Conservation (phyloP, 2,329 filamentous ascomycete species). For the Xylariaceae sp. region DNA sequence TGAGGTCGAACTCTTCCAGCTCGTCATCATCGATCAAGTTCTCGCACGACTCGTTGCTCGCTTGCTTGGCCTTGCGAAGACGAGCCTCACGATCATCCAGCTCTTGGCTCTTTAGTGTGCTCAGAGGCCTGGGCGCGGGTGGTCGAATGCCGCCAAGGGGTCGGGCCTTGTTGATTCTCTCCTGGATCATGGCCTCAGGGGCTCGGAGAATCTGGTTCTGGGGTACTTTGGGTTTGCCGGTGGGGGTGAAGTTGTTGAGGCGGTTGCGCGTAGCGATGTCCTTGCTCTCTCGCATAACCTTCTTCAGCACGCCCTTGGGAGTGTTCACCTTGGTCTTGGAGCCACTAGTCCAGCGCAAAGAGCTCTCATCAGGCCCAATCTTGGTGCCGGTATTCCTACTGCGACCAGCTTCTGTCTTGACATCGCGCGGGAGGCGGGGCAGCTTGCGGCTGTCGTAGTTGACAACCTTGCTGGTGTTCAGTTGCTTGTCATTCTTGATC, state of each 20-base stretch:
- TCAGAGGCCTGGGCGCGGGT: conserved; percentile 5
- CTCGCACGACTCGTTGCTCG: conserved; percentile 22
- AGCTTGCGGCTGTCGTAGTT: conserved; percentile 42
- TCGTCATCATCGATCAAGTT: conserved; percentile 42
- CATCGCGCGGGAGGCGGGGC: conserved; percentile 40
- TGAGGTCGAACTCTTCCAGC: conserved; percentile 32
- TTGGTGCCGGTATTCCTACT: conserved; percentile 18
- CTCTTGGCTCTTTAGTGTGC: conserved; percentile 18
- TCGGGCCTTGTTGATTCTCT: conserved; percentile 45
- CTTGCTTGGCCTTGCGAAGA: conserved; percentile 34
- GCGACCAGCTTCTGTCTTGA: conserved; percentile 17
- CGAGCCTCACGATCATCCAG: conserved; percentile 39
- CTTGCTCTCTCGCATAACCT: conserved; percentile 54
- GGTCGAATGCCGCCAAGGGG: conserved; percentile 22
- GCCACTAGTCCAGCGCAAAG: conserved; percentile 45
- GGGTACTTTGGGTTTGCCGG: conserved; percentile 32
- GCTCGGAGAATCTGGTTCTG: conserved; percentile 46
- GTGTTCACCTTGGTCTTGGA: conserved; percentile 51
- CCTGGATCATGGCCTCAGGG: conserved; percentile 53
- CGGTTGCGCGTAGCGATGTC: conserved; percentile 50
- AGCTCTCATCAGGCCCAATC: conserved; percentile 25
- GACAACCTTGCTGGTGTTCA: conserved; percentile 57
- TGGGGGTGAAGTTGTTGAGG: conserved; percentile 37
- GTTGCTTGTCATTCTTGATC: conserved; percentile 56
- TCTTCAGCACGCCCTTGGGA: conserved; percentile 54